Base-by-base conservation (phyloP, 306 rosid genomes). In the Inga laurina region DNA sequence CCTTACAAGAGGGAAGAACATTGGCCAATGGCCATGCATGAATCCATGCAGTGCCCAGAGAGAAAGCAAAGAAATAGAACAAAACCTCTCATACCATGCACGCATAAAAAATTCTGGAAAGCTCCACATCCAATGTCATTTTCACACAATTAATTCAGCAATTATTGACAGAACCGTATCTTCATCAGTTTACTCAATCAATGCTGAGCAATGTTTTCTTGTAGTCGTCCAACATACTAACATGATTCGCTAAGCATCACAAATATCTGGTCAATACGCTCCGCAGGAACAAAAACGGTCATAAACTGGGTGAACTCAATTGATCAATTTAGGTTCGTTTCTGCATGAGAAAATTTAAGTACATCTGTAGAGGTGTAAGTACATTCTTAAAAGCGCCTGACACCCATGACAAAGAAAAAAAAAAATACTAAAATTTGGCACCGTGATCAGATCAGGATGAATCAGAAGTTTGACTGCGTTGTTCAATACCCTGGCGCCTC, bases 341-440 rank as follows among this genome's bases (percentile, higher is more conserved):
- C 41, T 9, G 18, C 5, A 2, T 4, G 72, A 18, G 72, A 5
- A 67, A 67, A 35, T 4, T 35, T 18, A 35, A 35, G 41, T 39
- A 9, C 8, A 30, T 10, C 41, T 30, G 10, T 2, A 30, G 10
- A 32, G 14, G 43, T 13, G 16, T 59, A 13, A 30, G 16, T 59
- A 13, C 9, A 43, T 34, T 30, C 71, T 66, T 69, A 39, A 37
- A 19, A 21, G 45, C 9, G 14, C 24, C 18, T 10, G 2, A 9
- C 52, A 21, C 1, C 75, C 52, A 19, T 14, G 45, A 16, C 72
- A 18, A 18, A 6, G 2, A 15, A 32, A 14, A 32, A 34, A 11
- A 27, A 24, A 12, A 12, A 32, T 16, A 35, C 18, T 67, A 75
- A 75, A 87, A 51, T 70, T 82, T 84, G 77, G 75, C 48, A 78